phyloP scores from a whole-genome alignment of 148 eudicot genomes.

The Fagopyrum tataricum region DNA sequence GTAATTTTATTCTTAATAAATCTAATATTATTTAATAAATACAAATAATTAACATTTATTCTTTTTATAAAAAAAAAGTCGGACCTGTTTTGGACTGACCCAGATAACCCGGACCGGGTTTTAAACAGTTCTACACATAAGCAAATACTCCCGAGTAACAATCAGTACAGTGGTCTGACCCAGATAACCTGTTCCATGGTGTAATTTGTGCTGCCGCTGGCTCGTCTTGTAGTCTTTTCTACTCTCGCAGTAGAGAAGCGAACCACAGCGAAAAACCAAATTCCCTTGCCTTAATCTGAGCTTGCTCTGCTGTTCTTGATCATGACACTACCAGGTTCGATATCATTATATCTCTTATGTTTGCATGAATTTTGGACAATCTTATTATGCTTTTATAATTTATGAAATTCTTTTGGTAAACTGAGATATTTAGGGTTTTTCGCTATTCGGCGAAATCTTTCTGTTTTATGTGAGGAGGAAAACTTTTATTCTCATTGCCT shows the following conservation, averaged over 20 bases:
- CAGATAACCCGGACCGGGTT: too few species aligned
- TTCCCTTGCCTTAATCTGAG: background rate
- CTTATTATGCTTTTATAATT: background rate
- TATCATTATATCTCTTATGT: background rate
- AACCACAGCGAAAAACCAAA: background rate
- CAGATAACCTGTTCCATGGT: too few species aligned
- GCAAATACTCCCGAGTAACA: too few species aligned
- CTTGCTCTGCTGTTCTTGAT: background rate
- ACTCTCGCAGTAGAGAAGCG: background rate
- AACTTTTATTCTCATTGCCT: background rate
- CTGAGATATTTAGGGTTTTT: background rate
- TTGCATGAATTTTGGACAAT: background rate
- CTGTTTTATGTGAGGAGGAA: background rate
- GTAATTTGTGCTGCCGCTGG: background rate
- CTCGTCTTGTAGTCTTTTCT: background rate
- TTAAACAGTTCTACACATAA: too few species aligned
- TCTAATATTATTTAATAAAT: too few species aligned
- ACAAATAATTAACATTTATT: too few species aligned
- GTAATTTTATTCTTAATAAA: too few species aligned
- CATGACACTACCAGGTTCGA: conserved; percentile 1
- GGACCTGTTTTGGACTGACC: too few species aligned
- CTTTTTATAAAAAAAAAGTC: too few species aligned
- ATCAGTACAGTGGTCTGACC: too few species aligned
- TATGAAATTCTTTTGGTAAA: background rate
- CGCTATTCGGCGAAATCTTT: background rate